Base-by-base conservation (phyloP, 768 basidiomycete species). In the Lentinula sp. region DNA sequence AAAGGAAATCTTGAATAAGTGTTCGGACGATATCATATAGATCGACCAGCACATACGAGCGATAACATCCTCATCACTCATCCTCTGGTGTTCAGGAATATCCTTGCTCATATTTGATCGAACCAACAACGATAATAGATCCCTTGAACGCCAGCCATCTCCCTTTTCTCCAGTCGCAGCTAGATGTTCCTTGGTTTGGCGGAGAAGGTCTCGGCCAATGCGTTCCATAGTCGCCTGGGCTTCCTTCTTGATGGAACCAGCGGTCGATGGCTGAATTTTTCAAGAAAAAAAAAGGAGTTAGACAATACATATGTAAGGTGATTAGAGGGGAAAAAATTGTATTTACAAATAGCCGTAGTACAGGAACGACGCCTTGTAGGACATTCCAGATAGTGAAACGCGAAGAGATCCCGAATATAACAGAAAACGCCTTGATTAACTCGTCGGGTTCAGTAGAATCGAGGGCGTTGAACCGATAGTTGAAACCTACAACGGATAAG, bases 31-130 rank as follows among this genome's bases (percentile, higher is more conserved):
- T 2, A 13, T 5, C 15, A 5, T 23, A 15, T 23, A 23, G 9
- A 16, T 18, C 13, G 37, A 0, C 37, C 31, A 31, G 31, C 4
- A 59, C 61, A 8, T 50, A 66, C 66, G 68, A 10, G 67, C 53
- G 2, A 81, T 42, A 5, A 85, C 79, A 50, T 84, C 84, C 18
- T 74, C 73, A 31, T 84, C 84, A 0, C 73, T 75, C 65, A 85
- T 60, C 34, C 67, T 69, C 65, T 80, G 78, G 34, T 61, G 70
- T 31, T 78, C 78, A 0, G 76, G 74, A 2, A 81, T 62, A 63
- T 83, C 78, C 1, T 70, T 71, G 3, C 79, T 78, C 75, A 82
- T 72, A 65, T 84, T 84, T 5, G 82, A 81, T 61, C 71, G 74
- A 60, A 84, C 73, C 9, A 84, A 70, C 16, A 81, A 63, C 16